A percentile compares a stretch with the other conserved stretches of the same genome.
These are phyloP conservation scores for Trametes villosa DNA, from an alignment of 768 basidiomycete genomes.

Conservation along the genomic window DNA sequence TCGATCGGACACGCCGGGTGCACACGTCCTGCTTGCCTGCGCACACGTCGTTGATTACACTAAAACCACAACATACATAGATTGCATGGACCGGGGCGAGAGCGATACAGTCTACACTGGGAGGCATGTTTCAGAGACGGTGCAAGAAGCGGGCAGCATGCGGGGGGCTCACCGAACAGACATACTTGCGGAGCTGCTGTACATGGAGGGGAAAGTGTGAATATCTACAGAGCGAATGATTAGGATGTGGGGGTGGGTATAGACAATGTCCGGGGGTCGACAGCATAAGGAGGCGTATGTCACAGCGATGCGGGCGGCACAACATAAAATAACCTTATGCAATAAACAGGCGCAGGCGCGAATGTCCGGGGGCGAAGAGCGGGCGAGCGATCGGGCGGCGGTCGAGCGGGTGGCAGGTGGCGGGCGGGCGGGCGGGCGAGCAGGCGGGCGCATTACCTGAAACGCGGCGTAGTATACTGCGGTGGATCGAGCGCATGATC, in stretches of 20 bases:
- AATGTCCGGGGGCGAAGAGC: conserved; percentile 6
- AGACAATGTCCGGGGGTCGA: conserved; percentile 15
- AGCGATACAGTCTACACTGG: conserved; percentile 16
- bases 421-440: background rate
- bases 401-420: background rate
- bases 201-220: conserved; percentile 5
- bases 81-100: conserved; percentile 4
- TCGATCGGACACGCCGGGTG: too few species aligned
- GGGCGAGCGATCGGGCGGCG: too few species aligned
- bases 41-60: conserved; percentile 1
- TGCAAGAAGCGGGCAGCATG: background rate
- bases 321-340: conserved; percentile 25
- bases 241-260: conserved; percentile 13
- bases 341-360: conserved; percentile 17
- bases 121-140: conserved; percentile 9
- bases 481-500: conserved; percentile 3
- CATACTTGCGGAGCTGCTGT: conserved; percentile 8
- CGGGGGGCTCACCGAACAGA: conserved; percentile 10
- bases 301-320: conserved; percentile 22
- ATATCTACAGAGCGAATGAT: conserved; percentile 23
- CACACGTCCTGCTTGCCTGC: background rate
- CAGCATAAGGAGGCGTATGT: conserved; percentile 23
- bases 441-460: conserved; percentile 14
- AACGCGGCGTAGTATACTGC: conserved; percentile 20
- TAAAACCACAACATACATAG: conserved; percentile 15